Base-by-base conservation (phyloP, 352 stramenopile species). In the Globisporangium yorkense region DNA sequence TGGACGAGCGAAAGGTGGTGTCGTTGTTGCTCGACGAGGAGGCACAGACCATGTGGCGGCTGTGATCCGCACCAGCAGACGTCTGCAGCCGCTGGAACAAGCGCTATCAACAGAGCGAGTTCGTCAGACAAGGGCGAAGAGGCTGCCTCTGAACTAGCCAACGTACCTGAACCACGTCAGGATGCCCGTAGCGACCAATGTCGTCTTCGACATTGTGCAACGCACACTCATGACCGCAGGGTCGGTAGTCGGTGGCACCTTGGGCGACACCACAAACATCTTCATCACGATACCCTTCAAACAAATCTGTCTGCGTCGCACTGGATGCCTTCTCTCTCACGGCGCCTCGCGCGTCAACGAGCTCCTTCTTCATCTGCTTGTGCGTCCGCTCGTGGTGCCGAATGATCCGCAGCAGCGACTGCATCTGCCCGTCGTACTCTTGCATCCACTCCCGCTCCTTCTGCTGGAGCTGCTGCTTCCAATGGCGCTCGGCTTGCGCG, bases 331-430 rank as follows among this genome's bases (percentile, higher is more conserved):
- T 66, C 43, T 58, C 61, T n/a, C 40, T 49, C 9, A 43, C 6
- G 21, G 57, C 39, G 5, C 46, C 46, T 57, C 46, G 39, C 21
- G 21, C 27, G 13, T 35, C 47, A 20, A 57, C 50, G 2, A 78
- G 29, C 20, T 80, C 57, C 18, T 35, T 33, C 39, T 67, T 35
- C 41, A 68, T 56, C 27, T 56, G 49, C 15, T 13, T 27, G 5
- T 54, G 62, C 3, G 61, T 65, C 0, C 61, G 50, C 43, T 86
- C 76, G 45, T 84, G 72, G 44, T 86, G 67, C 3, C 65, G 40
- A 21, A 84, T 61, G 56, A 86, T 84, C 45, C 65, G 56, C 54
- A 86, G 56, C 46, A 86, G 61, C 47, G 71, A 66, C 59, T 72
- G 65, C 54, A 82, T 75, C 40, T 71, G 74, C 47, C 48, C 33